Base-by-base conservation (phyloP, 805 yeast genomes). In the Wickerhamiella vanderwaltii region DNA sequence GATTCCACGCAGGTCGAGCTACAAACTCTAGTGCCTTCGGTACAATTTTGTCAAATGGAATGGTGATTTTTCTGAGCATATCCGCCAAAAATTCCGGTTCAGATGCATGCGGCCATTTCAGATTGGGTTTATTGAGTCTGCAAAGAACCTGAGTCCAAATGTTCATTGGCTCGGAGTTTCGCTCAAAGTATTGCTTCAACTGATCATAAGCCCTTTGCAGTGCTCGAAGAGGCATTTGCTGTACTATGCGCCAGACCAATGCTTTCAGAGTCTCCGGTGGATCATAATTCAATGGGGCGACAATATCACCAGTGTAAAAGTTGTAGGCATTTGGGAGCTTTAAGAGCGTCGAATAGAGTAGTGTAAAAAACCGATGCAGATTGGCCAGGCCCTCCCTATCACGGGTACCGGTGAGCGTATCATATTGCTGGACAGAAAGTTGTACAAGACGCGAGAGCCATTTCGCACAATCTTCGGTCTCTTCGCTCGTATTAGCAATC, bases 381-480 rank as follows among this genome's bases (percentile, higher is more conserved):
- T n/a, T n/a, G n/a, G n/a, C n/a, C n/a, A n/a, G n/a, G n/a, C n/a
- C n/a, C n/a, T n/a, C n/a, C n/a, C n/a, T n/a, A 11, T 32, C 38
- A 4, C 26, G 33, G 18, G 15, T n/a, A 12, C 32, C 16, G 20
- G 15, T 9, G 26, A 7, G 26, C 7, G 26, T 11, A 23, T 23
- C 9, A 11, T 23, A 23, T 23, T 23, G 26, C 11, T 23, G 7
- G 26, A 7, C 26, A 7, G 26, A 23, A 11, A 7, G 9, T 11
- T 23, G 7, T 5, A 30, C 26, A 24, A 46, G n/a, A 9, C 29
- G 29, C 6, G 16, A 5, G 33, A 51, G 38, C 57, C 57, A 53
- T 5, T 9, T 7, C 1, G 16, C 29, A 29, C 51, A 49, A 9
- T 48, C 53, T 1, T 11, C 20, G 3, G 20, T 9, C 2, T 37